A percentile compares a stretch with the other conserved stretches of the same genome.
phyloP scores from a whole-genome alignment of 108 stramenopile genomes.

The Pseudonitzschia pungens region DNA sequence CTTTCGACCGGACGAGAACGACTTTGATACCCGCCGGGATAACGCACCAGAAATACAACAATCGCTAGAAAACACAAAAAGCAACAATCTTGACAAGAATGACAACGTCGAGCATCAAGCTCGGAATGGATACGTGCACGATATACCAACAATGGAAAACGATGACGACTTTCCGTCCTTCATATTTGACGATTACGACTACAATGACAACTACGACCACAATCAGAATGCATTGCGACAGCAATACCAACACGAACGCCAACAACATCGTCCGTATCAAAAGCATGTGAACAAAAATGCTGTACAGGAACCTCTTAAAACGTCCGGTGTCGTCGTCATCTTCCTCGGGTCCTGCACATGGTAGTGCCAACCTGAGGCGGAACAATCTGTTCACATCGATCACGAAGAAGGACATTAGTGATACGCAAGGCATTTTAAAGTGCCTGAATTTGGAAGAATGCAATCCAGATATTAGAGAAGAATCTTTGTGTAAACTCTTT shows the following conservation, averaged over 20 bases:
- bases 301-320: not conserved
- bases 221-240: not conserved
- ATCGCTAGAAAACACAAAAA: not conserved
- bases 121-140: not conserved
- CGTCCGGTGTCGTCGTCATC: constrained; percentile 8
- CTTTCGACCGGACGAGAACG: not conserved
- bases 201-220: constrained; percentile 4
- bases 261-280: too few relatives aligned
- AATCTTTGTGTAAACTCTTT: constrained; percentile 22
- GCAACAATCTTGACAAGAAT: not conserved
- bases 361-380: not conserved
- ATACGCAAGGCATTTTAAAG: constrained; percentile 27
- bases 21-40: not conserved
- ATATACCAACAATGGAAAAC: not conserved
- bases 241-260: not conserved
- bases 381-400: not conserved
- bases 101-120: not conserved
- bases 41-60: not conserved
- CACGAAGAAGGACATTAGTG: constrained; percentile 13
- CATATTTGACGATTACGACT: constrained; percentile 12
- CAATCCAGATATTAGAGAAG: constrained; percentile 22
- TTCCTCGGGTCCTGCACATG: not conserved
- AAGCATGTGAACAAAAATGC: not conserved
- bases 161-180: constrained; percentile 12
- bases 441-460: constrained; percentile 29